phyloP scores from a whole-genome alignment of 2,329 filamentous ascomycete species.

The Trichoderma sp. region DNA sequence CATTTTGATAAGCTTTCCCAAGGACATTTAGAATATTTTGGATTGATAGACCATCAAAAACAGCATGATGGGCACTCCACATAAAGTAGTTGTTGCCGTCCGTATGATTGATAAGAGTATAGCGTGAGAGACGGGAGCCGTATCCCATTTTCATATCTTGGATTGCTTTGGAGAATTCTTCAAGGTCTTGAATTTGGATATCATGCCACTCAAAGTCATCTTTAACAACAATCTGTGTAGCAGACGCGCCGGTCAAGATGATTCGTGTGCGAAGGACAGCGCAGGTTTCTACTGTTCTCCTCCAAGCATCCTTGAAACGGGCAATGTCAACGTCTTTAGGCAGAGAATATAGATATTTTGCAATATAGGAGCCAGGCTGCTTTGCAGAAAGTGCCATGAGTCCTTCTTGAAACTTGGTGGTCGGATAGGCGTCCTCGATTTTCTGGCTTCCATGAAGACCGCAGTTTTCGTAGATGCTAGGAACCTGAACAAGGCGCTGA shows the following conservation, averaged over 20 bases:
- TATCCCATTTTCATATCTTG: slow-evolving; percentile 1
- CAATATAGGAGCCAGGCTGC: slow-evolving; percentile 39
- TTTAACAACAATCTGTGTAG: slow-evolving; percentile 25
- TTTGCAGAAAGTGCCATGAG: slow-evolving; percentile 36
- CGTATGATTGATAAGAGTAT: not conserved
- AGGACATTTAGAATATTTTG: slow-evolving; percentile 1
- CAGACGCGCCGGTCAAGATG: slow-evolving; percentile 3
- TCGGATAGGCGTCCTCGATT: slow-evolving; percentile 29
- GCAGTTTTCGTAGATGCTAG: not conserved
- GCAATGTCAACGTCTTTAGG: slow-evolving; percentile 28
- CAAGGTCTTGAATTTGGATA: not conserved
- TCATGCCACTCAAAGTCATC: slow-evolving; percentile 18
- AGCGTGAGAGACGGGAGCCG: slow-evolving; percentile 1
- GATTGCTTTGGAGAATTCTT: not conserved
- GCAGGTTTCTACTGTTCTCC: slow-evolving; percentile 23
- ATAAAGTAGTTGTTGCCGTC: slow-evolving; percentile 9
- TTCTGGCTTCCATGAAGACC: not conserved
- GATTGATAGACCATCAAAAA: slow-evolving; percentile 29
- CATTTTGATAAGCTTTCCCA: not conserved
- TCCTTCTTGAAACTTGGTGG: slow-evolving; percentile 30
- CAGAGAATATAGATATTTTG: slow-evolving; percentile 32
- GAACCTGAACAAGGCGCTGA: not conserved
- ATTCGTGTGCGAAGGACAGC: slow-evolving; percentile 30
- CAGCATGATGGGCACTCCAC: slow-evolving; percentile 25
- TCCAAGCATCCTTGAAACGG: slow-evolving; percentile 29